Base-by-base conservation (phyloP, 805 yeast genomes). In the Candida morakotiae region DNA sequence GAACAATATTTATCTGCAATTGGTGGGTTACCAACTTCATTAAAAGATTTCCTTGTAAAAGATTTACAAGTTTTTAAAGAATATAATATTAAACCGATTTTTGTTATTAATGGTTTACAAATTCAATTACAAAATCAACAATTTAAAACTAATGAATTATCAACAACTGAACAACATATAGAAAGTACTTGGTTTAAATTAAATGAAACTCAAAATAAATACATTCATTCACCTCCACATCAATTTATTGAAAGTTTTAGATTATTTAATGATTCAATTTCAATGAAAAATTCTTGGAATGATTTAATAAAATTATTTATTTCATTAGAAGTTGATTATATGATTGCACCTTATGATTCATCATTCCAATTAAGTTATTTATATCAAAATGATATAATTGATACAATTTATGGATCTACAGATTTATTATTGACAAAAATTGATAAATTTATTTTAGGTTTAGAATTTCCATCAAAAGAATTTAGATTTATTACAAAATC, bases 341-440 rank as follows among this genome's bases (percentile, higher is more conserved):
- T 87, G 39, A 76, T 88, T 9, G 83, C 95, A 24, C 98, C 98
- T 4, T 88, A 79, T 53, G 71, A 79, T 30, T 78, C 96, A 0
- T 79, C 87, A 62, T 74, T 81, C 28, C 96, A 91, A 59, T 67
- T 93, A 49, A 77, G 84, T 5, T 87, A 87, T 51, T 62, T 91
- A 49, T 70, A 72, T 43, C 73, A 73, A 31, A 67, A 66, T 34
- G 69, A 66, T 0, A 61, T 68, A 31, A 74, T 91, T 35, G 88
- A 89, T 56, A 79, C 83, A 4, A 77, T 89, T 25, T 85, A 79
- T 58, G 96, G 95, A 1, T 81, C 96, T 6, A 81, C 88, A 1
- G 98, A 93, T 49, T 70, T 80, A 26, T 62, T 89, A 30, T 64
- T 91, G 54, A 72, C 75, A 17, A 58, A 64, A 13, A 71, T 83